Base-by-base conservation (phyloP, 2,329 filamentous ascomycete species). In the Talaromyces pinophilus region DNA sequence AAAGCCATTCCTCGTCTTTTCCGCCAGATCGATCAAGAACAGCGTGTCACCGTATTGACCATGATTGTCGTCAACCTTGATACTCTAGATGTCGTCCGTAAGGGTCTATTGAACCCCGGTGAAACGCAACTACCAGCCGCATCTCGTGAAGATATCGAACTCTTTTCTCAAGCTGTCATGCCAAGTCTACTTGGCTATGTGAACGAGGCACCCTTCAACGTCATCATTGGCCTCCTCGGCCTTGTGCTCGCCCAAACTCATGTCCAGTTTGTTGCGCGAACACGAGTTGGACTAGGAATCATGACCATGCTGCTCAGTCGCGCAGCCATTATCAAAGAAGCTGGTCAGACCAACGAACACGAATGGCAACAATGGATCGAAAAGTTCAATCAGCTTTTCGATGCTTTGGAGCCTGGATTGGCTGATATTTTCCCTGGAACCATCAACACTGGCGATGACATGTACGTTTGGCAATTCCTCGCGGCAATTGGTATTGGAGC, bases 381-480 rank as follows among this genome's bases (percentile, higher is more conserved):
- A 67, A 89, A 92, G 6, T 98, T 97, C 81, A 92, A 93, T 72
- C 85, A 87, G 30, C 86, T 99, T 67, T 99, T 99, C 79, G 92
- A 95, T 76, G 86, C 87, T 6, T 83, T 98, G 19, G 94, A 98
- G 78, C 92, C 92, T 1, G 89, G 90, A 6, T 85, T 98, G 57
- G 90, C 90, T 13, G 87, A 90, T 72, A 89, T 97, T 69, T 99
- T 99, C 86, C 93, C 94, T 0, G 92, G 91, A 22, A 90, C 90
- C n/a, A 92, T 96, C 74, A 93, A 92, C 70, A 89, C 92, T 7
- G 91, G 92, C 60, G 93, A 97, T 71, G 95, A 99, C 74, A 90
- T 97, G 74, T 96, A 98, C 75, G 92, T 98, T 46, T 99, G 95
- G 95, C 94, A 98, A 79, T 96, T 98, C 77, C 85, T 99, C 70